Evolutionary conservation across 1,139 yeast genomes (phyloP).

Genomic region (Protomyces lactucae-debilis): DNA sequence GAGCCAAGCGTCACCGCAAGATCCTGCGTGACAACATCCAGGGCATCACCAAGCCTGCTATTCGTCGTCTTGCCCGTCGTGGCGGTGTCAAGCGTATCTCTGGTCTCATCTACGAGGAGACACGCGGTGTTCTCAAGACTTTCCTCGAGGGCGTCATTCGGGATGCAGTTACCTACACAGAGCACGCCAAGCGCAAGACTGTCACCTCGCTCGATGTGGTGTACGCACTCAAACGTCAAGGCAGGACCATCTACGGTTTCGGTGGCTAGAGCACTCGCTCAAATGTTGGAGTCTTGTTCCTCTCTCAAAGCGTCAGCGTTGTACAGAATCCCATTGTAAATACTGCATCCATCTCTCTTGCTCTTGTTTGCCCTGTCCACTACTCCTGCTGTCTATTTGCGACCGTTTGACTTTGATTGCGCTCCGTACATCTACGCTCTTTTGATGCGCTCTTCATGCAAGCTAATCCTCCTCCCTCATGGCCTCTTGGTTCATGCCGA

Average conservation of each 20-base stretch:
- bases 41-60: constrained; percentile 99
- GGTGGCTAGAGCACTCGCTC: constrained; percentile 67
- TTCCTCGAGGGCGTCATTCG: constrained; percentile 96
- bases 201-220: constrained; percentile 98
- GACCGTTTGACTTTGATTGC: no score
- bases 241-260: constrained; percentile 99
- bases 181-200: constrained; percentile 99
- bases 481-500: background rate
- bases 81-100: constrained; percentile 97
- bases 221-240: constrained; percentile 99
- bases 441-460: background rate
- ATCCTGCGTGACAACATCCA: constrained; percentile 98
- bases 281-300: background rate
- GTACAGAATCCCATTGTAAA: background rate
- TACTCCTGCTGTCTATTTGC: no score
- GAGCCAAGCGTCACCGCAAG: constrained; percentile 97
- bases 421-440: no score
- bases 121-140: constrained; percentile 90
- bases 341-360: background rate
- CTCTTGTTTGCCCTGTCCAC: background rate
- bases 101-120: constrained; percentile 93
- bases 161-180: constrained; percentile 98
- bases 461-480: background rate
- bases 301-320: background rate
- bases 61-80: constrained; percentile 99